Evolutionary conservation across 164 flowering plant species (phyloP), one percentile per base, ranked within the genome.

Genomic region (Vitis vinifera): DNA sequence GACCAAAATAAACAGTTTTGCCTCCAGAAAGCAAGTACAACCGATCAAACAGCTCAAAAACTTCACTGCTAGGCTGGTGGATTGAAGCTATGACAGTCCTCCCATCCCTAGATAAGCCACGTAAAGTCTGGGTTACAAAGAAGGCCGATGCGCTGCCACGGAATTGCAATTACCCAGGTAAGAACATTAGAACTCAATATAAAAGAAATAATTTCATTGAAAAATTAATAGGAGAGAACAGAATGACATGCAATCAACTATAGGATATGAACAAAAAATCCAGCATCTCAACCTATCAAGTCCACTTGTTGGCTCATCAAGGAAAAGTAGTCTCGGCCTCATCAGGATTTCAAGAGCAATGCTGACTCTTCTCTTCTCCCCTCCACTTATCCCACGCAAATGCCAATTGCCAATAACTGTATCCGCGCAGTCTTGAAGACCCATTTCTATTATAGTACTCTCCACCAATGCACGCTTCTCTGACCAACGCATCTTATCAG

Each of bases 11-110:
- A 37, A 90, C 86, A 10, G 92, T 87, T 71, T 87, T 90, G 65
- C 99, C 98, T 3, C 97, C 88, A 8, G 99, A 95, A 65, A 95
- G 99, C 80, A 95, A 81, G 83, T 82, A 92, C 58, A 95, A 71
- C 47, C 85, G 81, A 79, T 95, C 97, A 65, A 95, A 95, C 2
- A 95, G 87, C 84, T 95, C 97, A 63, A 95, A 95, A 1, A 95
- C 99, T 69, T 95, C 98, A 78, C 99, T 91, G 76, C 98, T 92
- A 0, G 99, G 99, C 73, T 95, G 99, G 75, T 95, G 99, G 69
- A 95, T 87, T 4, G 99, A 92, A 37, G 98, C 97, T 60, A 93
- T 89, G 4, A 95, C 97, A 16, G 99, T 92, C 75, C 98, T 82
- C 10, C 96, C 97, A 72, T 86, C 97, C 69, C 99, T 80, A 1